phyloP scores from a whole-genome alignment of 768 basidiomycete species.

The Hypsizygus marmoreus region DNA sequence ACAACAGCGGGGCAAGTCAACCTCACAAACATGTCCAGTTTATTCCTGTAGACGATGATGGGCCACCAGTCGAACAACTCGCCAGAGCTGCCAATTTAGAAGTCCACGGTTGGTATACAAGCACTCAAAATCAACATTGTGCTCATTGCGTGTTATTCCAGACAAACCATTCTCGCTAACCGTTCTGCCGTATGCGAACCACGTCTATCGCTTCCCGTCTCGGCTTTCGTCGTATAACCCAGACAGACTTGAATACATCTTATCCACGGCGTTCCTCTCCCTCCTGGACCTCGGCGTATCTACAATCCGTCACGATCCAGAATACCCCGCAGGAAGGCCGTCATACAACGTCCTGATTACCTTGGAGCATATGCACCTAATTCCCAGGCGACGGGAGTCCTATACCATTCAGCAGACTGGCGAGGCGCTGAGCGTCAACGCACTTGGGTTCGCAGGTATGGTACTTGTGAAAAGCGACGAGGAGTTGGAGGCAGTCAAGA shows the following conservation, averaged over 20 bases:
- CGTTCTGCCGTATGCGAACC: slow-evolving; percentile 77
- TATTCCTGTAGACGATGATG: slow-evolving; percentile 61
- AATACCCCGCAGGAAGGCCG: slow-evolving; percentile 62
- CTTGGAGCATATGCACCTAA: slow-evolving; percentile 79
- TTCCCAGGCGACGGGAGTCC: slow-evolving; percentile 75
- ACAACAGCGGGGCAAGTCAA: slow-evolving; percentile 85
- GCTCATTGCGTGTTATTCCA: slow-evolving; percentile 35
- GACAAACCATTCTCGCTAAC: slow-evolving; percentile 74
- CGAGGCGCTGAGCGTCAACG: slow-evolving; percentile 72
- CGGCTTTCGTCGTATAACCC: slow-evolving; percentile 36
- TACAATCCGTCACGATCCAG: slow-evolving; percentile 66
- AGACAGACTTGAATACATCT: slow-evolving; percentile 48
- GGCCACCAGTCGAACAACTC: slow-evolving; percentile 77
- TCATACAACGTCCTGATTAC: slow-evolving; percentile 88
- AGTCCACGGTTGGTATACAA: slow-evolving; percentile 44
- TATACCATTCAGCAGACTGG: slow-evolving; percentile 54
- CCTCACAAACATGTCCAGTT: slow-evolving; percentile 92
- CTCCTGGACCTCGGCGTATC: slow-evolving; percentile 79
- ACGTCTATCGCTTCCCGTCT: slow-evolving; percentile 63
- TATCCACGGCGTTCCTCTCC: slow-evolving; percentile 66
- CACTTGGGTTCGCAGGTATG: slow-evolving; percentile 90
- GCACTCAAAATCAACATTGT: not conserved
- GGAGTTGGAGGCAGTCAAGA: slow-evolving; percentile 70
- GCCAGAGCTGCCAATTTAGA: slow-evolving; percentile 61
- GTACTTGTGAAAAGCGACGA: slow-evolving; percentile 81